A percentile compares a stretch with the other conserved stretches of the same genome.
phyloP scores from a whole-genome alignment of 371 early-diverging fungal species.

The Massospora cicadina region DNA sequence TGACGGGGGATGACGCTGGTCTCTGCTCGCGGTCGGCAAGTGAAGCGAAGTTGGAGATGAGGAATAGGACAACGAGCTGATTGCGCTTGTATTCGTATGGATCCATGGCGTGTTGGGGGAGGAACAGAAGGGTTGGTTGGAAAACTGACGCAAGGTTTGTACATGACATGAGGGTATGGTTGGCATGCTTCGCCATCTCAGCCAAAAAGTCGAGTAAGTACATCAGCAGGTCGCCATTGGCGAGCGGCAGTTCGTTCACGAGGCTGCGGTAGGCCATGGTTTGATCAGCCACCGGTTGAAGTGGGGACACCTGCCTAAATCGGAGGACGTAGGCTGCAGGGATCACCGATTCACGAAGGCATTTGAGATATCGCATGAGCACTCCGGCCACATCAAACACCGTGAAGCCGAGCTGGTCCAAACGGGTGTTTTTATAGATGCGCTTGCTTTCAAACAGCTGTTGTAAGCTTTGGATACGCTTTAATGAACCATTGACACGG shows the following conservation, averaged over 20 bases:
- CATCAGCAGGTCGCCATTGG: conserved; percentile 31
- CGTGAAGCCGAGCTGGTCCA: conserved; percentile 22
- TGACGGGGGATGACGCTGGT: not conserved
- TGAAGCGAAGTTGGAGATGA: conserved; percentile 26
- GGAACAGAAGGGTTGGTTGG: conserved; percentile 35
- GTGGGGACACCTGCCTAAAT: conserved; percentile 21
- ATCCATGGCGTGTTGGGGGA: conserved; percentile 30
- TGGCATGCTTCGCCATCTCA: conserved; percentile 26
- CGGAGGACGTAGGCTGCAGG: conserved; percentile 25
- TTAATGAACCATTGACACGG: conserved; percentile 40
- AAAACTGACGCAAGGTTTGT: conserved; percentile 38
- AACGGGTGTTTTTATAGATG: conserved; percentile 28
- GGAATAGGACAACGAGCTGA: conserved; percentile 31
- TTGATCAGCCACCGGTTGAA: conserved; percentile 17
- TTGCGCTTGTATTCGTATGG: conserved; percentile 35
- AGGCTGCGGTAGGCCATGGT: conserved; percentile 31
- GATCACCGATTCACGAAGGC: conserved; percentile 39
- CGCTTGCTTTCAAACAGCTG: conserved; percentile 31
- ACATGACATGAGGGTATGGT: conserved; percentile 32
- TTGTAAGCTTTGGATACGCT: conserved; percentile 33
- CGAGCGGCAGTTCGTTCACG: conserved; percentile 26
- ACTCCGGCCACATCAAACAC: conserved; percentile 45
- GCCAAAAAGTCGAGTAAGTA: conserved; percentile 36
- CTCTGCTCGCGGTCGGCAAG: conserved; percentile 6
- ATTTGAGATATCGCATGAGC: conserved; percentile 40